phyloP scores from a whole-genome alignment of 2,329 filamentous ascomycete species.

The Grosmannia huntii region DNA sequence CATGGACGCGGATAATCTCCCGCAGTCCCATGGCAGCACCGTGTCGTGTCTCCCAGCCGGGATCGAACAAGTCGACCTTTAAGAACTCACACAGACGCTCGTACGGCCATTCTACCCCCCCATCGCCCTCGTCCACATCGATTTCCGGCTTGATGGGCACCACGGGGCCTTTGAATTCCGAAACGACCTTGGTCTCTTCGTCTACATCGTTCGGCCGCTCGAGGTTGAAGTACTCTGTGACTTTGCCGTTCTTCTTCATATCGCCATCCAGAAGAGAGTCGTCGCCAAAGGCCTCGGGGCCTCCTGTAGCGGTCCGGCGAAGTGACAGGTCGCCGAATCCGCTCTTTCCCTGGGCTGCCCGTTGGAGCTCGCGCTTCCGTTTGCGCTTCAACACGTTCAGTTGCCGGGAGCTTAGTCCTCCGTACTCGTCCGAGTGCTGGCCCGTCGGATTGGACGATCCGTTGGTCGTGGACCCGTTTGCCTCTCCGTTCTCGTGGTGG shows the following conservation, averaged over 20 bases:
- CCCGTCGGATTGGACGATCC: constrained; percentile 19
- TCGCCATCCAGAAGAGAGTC: constrained; percentile 42
- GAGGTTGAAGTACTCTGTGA: constrained; percentile 79
- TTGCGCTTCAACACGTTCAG: constrained; percentile 92
- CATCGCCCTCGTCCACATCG: constrained; percentile 61
- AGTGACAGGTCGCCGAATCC: constrained; percentile 77
- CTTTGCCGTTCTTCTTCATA: constrained; percentile 48
- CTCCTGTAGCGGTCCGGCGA: constrained; percentile 46
- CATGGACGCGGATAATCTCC: constrained; percentile 86
- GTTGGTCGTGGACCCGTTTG: background rate
- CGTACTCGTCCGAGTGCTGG: constrained; percentile 39
- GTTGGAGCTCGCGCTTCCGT: constrained; percentile 77
- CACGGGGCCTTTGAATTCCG: constrained; percentile 82
- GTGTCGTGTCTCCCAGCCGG: constrained; percentile 89
- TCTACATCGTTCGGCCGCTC: constrained; percentile 68
- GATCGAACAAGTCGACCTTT: constrained; percentile 84
- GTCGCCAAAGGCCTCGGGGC: constrained; percentile 48
- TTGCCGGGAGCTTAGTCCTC: constrained; percentile 72
- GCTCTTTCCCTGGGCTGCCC: constrained; percentile 74
- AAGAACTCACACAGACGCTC: constrained; percentile 90
- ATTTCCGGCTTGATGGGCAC: constrained; percentile 77
- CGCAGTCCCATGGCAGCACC: constrained; percentile 90
- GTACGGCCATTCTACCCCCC: constrained; percentile 84
- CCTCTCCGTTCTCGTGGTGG: background rate
- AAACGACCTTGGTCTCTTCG: constrained; percentile 83